These are phyloP conservation scores for Coemansia furcata DNA, from an alignment of 192 early-diverging fungal genomes.

Conservation along the genomic window DNA sequence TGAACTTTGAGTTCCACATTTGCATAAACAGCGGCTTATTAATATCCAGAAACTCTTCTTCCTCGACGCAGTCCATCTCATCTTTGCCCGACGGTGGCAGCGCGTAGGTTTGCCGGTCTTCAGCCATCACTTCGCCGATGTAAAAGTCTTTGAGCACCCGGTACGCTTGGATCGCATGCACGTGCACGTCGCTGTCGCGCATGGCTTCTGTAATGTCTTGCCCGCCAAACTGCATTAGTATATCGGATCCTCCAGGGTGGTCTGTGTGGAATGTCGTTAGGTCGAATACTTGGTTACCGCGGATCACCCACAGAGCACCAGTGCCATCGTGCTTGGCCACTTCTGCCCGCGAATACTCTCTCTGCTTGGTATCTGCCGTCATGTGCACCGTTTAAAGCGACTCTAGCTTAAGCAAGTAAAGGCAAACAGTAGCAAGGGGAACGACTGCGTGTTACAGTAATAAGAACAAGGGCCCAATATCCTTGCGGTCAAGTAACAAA, in stretches of 20 bases:
- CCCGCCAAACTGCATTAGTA: slow-evolving; percentile 84
- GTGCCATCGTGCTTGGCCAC: slow-evolving; percentile 70
- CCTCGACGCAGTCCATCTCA: slow-evolving; percentile 50
- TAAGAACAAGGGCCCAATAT: not conserved
- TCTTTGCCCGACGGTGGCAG: slow-evolving; percentile 54
- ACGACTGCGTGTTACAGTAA: not conserved
- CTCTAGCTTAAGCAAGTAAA: not conserved
- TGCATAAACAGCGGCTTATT: slow-evolving; percentile 79
- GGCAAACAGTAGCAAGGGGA: not conserved
- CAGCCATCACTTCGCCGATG: slow-evolving; percentile 63
- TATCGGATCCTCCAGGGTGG: slow-evolving; percentile 92
- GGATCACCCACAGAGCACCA: slow-evolving; percentile 78
- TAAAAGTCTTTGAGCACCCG: slow-evolving; percentile 80
- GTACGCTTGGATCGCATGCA: slow-evolving; percentile 82
- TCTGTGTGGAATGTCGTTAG: slow-evolving; percentile 82
- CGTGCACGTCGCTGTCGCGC: slow-evolving; percentile 72
- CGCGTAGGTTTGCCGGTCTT: slow-evolving; percentile 49
- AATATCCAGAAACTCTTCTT: slow-evolving; percentile 78
- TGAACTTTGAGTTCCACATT: slow-evolving; percentile 67
- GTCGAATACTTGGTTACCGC: slow-evolving; percentile 82
- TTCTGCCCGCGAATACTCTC: slow-evolving; percentile 62
- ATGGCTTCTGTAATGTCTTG: slow-evolving; percentile 77
- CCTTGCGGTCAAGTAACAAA: not conserved
- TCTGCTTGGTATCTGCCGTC: slow-evolving; percentile 22
- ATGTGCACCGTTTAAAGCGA: not conserved